A percentile compares a stretch with the other conserved stretches of the same genome.
phyloP scores from a whole-genome alignment of 768 basidiomycete genomes.

The Vararia minispora region DNA sequence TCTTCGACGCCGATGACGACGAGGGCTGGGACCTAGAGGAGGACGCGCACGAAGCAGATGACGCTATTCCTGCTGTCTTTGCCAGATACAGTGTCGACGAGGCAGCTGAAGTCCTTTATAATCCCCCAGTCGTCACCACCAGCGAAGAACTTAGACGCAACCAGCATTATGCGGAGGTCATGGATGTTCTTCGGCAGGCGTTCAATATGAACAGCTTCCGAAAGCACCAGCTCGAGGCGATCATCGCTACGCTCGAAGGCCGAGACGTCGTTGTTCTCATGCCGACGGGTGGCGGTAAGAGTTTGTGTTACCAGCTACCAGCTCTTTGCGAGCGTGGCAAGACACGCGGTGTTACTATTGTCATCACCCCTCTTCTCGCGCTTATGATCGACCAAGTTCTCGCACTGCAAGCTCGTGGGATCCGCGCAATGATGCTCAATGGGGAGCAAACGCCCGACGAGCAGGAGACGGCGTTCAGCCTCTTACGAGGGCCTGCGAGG shows the following conservation, averaged over 20 bases:
- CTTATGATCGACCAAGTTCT: constrained; percentile 87
- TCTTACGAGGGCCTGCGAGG: no score
- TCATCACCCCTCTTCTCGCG: constrained; percentile 80
- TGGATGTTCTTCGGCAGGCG: constrained; percentile 36
- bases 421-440: constrained; percentile 48
- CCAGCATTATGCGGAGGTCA: constrained; percentile 38
- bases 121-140: constrained; percentile 5
- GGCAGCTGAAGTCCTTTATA: constrained; percentile 6
- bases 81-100: no score
- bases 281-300: constrained; percentile 94
- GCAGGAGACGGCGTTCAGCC: constrained; percentile 32
- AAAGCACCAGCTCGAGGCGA: constrained; percentile 76
- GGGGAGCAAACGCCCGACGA: constrained; percentile 26
- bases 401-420: constrained; percentile 46
- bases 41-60: constrained; percentile 24
- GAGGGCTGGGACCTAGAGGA: constrained; percentile 36
- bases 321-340: constrained; percentile 65
- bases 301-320: constrained; percentile 83
- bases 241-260: constrained; percentile 67
- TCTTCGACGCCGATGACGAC: constrained; percentile 38
- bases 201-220: constrained; percentile 69
- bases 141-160: constrained; percentile 7
- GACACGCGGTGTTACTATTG: constrained; percentile 77
- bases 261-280: constrained; percentile 90
- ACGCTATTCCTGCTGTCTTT: no score